phyloP scores from a whole-genome alignment of 352 stramenopile species.

The Phytophthora vignae region DNA sequence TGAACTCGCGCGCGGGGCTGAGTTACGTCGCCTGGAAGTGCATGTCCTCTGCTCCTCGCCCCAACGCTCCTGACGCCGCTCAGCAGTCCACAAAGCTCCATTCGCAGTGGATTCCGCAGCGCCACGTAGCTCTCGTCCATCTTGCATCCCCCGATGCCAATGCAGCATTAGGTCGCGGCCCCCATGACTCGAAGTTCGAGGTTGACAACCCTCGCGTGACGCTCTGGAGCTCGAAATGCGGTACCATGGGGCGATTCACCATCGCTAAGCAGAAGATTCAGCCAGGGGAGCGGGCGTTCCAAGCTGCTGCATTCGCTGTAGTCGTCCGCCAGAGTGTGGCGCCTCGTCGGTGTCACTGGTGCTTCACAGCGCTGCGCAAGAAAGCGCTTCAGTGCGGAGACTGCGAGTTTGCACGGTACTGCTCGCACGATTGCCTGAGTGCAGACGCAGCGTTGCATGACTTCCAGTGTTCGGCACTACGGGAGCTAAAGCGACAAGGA shows the following conservation, averaged over 20 bases:
- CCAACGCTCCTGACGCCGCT: background rate
- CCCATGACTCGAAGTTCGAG: slow-evolving; percentile 25
- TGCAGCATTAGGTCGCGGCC: slow-evolving; percentile 12
- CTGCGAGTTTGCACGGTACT: slow-evolving; percentile 65
- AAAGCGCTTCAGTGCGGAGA: slow-evolving; percentile 62
- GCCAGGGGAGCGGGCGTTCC: slow-evolving; percentile 40
- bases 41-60: slow-evolving; percentile 9
- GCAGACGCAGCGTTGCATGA: slow-evolving; percentile 56
- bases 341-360: slow-evolving; percentile 64
- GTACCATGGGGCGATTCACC: slow-evolving; percentile 43
- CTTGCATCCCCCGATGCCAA: slow-evolving; percentile 24
- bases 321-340: slow-evolving; percentile 45
- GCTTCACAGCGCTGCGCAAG: slow-evolving; percentile 50
- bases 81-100: slow-evolving; percentile 10
- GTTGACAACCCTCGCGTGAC: slow-evolving; percentile 31
- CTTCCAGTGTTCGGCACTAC: slow-evolving; percentile 53
- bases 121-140: slow-evolving; percentile 8
- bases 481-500: slow-evolving; percentile 17
- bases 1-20: slow-evolving; percentile 24
- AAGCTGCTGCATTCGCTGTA: slow-evolving; percentile 63
- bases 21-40: slow-evolving; percentile 38
- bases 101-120: slow-evolving; percentile 38
- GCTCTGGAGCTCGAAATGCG: slow-evolving; percentile 30
- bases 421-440: slow-evolving; percentile 54
- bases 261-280: slow-evolving; percentile 38